phyloP scores from a whole-genome alignment of 2,329 filamentous ascomycete genomes.

The Byssothecium circinans region DNA sequence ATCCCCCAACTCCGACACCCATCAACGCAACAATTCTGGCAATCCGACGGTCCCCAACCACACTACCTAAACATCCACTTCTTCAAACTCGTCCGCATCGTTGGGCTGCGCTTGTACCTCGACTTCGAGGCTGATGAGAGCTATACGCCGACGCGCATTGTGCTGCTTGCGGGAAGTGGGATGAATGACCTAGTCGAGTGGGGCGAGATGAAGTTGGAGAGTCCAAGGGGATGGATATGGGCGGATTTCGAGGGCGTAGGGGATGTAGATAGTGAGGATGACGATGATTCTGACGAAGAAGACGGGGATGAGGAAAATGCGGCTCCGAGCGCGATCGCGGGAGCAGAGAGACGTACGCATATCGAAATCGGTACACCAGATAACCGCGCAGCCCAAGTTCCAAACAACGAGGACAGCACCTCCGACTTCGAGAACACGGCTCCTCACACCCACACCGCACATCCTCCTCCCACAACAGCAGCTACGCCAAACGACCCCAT shows the following conservation, averaged over 20 bases:
- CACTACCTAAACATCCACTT: slow-evolving; percentile 84
- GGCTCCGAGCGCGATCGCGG: too few species aligned
- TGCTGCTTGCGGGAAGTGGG: slow-evolving; percentile 85
- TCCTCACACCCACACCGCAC: slow-evolving; percentile 1
- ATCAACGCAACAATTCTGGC: slow-evolving; percentile 75
- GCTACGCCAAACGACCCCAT: slow-evolving; percentile 7
- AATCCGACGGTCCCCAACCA: slow-evolving; percentile 83
- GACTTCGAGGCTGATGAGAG: slow-evolving; percentile 93
- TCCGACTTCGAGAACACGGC: slow-evolving; percentile 24
- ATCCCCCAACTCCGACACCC: slow-evolving; percentile 75
- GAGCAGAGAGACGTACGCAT: too few species aligned
- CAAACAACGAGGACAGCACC: slow-evolving; percentile 6
- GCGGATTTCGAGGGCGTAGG: slow-evolving; percentile 70
- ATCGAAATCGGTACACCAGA: too few species aligned
- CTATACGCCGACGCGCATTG: slow-evolving; percentile 92
- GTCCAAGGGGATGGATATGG: slow-evolving; percentile 87
- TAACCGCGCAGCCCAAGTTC: too few species aligned
- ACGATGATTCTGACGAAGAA: slow-evolving; percentile 22
- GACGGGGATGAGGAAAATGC: slow-evolving; percentile 8
- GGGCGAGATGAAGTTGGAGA: slow-evolving; percentile 73
- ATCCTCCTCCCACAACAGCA: not conserved
- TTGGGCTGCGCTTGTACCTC: slow-evolving; percentile 78
- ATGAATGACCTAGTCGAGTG: slow-evolving; percentile 92
- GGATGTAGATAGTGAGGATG: slow-evolving; percentile 33
- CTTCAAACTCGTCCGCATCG: slow-evolving; percentile 77